Evolutionary conservation across 2,329 filamentous ascomycete species (phyloP).

Genomic region (Fusarium agapanthi): DNA sequence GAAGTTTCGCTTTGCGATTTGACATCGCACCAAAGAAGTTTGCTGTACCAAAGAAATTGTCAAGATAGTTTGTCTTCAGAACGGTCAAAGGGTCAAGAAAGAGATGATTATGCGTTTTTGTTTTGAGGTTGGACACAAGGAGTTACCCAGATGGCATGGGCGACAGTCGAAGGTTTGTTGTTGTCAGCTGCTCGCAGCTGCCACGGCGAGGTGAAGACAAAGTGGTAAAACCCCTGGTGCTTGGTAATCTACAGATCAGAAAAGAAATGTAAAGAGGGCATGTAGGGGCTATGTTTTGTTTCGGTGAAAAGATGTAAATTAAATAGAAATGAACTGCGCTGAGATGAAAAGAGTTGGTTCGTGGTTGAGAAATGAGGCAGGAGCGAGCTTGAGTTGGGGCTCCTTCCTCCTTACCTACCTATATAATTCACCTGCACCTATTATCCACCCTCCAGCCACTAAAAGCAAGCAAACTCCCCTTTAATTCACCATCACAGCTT

Average conservation of each 20-base stretch:
- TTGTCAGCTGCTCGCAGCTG: conserved; percentile 19
- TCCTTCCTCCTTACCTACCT: not conserved
- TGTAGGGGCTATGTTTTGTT: not conserved
- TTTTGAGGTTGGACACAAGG: not conserved
- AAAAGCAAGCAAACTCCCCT: not conserved
- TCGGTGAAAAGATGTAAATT: not conserved
- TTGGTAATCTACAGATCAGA: not conserved
- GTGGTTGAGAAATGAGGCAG: conserved; percentile 73
- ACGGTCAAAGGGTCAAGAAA: conserved; percentile 5
- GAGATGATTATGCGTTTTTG: not conserved
- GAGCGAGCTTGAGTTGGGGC: not conserved
- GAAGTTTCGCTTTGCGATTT: conserved; percentile 27
- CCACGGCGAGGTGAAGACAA: not conserved
- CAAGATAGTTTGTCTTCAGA: not conserved
- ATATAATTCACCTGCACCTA: not conserved
- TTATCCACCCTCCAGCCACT: not conserved
- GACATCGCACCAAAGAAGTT: conserved; percentile 16
- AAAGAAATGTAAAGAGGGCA: not conserved
- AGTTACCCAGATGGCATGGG: not conserved
- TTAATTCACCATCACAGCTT: conserved; percentile 26
- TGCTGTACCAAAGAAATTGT: conserved; percentile 2
- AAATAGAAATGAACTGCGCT: not conserved
- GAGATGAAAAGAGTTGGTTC: not conserved
- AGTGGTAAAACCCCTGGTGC: not conserved
- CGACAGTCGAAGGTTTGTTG: not conserved